phyloP scores from a whole-genome alignment of 768 basidiomycete genomes.

The Rhizopogon salebrosus region DNA sequence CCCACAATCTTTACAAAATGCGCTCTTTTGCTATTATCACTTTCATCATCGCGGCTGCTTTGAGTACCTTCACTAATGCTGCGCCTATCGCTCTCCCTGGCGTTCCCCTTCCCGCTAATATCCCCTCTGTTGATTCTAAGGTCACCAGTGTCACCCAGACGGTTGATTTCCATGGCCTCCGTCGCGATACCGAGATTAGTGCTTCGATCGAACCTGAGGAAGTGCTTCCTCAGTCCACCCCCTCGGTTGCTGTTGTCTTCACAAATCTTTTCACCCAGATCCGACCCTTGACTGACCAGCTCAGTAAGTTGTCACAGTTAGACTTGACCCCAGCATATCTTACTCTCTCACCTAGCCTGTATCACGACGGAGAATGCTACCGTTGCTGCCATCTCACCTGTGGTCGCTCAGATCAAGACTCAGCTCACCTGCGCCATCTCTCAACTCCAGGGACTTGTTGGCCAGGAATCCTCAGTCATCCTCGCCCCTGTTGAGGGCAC shows the following conservation, averaged over 20 bases:
- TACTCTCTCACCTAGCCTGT: slow-evolving; percentile 15
- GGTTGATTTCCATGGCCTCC: background rate
- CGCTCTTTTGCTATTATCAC: slow-evolving; percentile 25
- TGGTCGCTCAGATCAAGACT: slow-evolving; percentile 19
- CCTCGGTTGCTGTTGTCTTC: slow-evolving; percentile 25
- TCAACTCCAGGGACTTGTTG: slow-evolving; percentile 22
- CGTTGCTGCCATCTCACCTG: slow-evolving; percentile 11
- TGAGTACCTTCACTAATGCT: slow-evolving; percentile 23
- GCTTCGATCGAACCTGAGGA: background rate
- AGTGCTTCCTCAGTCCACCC: background rate
- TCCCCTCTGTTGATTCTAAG: background rate
- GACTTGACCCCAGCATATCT: background rate
- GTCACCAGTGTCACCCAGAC: background rate
- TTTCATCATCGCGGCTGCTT: slow-evolving; percentile 21
- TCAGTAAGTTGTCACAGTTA: slow-evolving; percentile 21
- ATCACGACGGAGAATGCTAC: slow-evolving; percentile 21
- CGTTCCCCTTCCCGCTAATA: slow-evolving; percentile 11
- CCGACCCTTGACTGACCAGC: slow-evolving; percentile 8
- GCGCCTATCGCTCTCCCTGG: slow-evolving; percentile 16
- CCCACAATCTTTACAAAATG: slow-evolving; percentile 33
- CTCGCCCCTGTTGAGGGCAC: slow-evolving; percentile 18
- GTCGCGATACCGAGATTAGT: background rate
- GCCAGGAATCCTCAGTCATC: slow-evolving; percentile 17
- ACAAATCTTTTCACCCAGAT: slow-evolving; percentile 11
- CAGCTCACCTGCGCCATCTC: slow-evolving; percentile 17